Evolutionary conservation across 1,139 yeast genomes (phyloP), one percentile per base, ranked within the genome.

Genomic region (Arxiozyma bovina): DNA sequence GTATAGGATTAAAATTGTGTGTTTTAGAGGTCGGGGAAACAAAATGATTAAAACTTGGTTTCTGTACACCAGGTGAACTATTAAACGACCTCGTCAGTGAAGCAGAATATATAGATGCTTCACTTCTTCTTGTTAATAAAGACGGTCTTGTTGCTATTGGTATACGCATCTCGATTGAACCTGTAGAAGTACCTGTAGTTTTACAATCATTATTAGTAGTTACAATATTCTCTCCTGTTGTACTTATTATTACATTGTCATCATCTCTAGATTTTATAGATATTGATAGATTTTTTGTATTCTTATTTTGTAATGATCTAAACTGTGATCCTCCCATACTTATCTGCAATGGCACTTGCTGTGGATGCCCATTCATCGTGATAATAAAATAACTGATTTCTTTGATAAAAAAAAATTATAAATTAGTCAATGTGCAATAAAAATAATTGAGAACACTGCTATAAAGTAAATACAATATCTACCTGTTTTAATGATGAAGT

Each of bases 281-380:
- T 43, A 66, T 45, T 34, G 64, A 62, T 22, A 67, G 54, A 45
- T 67, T 66, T 57, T 66, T 67, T 12, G 69, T 64, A 52, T 67
- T 67, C 50, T 66, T 61, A 25, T 58, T 62, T 50, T 66, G 67
- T 42, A 64, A 53, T 15, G 65, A 61, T 44, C 21, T 46, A 18
- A 27, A 27, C 7, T 45, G 40, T 12, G 40, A n/a, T 8, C 20
- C 20, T n/a, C n/a, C 30, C 34, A 18, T 8, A 45, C 21, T 45
- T 2, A 17, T 30, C 6, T 18, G 22, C 21, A 46, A 30, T 15
- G 48, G 15, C 6, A 22, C 8, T 11, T 46, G 42, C 27, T 27
- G 41, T 20, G 11, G 41, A 15, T 34, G 48, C 17, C n/a, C 30
- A 21, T 38, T 34, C 42, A 46, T 34, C 1, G 7, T 21, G n/a